Evolutionary conservation across 1,139 yeast genomes (phyloP).

Genomic region (Martiniozyma asiatica): DNA sequence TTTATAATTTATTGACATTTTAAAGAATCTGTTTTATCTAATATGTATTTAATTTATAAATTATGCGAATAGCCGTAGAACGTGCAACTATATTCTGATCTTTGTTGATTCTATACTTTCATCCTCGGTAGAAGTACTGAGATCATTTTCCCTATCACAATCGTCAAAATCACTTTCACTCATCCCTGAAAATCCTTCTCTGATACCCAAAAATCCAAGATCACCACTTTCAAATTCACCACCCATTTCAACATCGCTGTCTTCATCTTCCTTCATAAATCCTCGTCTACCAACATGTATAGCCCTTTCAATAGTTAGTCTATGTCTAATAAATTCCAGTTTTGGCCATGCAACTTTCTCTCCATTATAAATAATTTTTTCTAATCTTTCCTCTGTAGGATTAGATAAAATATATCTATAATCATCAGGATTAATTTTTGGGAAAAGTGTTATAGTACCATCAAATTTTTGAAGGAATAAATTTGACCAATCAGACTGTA

Average conservation of each 20-base stretch:
- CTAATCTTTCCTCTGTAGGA: constrained; percentile 49
- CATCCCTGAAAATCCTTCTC: constrained; percentile 7
- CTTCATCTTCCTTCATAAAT: constrained; percentile 1
- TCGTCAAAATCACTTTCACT: constrained; percentile 4
- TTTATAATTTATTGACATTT: too few species aligned
- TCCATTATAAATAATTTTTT: constrained; percentile 47
- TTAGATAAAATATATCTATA: constrained; percentile 57
- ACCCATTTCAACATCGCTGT: constrained; percentile 9
- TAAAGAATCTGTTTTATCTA: too few species aligned
- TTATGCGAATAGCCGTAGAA: too few species aligned
- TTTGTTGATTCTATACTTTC: too few species aligned
- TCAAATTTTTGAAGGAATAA: constrained; percentile 65
- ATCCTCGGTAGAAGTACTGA: too few species aligned
- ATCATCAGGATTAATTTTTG: constrained; percentile 47
- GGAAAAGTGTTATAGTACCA: constrained; percentile 72
- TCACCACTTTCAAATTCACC: constrained; percentile 10
- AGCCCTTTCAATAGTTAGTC: constrained; percentile 52
- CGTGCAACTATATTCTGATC: too few species aligned
- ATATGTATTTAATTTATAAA: too few species aligned
- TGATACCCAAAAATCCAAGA: constrained; percentile 14
- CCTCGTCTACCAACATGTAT: constrained; percentile 38
- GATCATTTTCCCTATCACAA: too few species aligned
- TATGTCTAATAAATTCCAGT: constrained; percentile 49
- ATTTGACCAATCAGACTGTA: constrained; percentile 75
- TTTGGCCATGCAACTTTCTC: constrained; percentile 59